Evolutionary conservation across 139 green algal genomes (phyloP), one percentile per base, ranked within the genome.

Genomic region (Coccomyxa sp.): DNA sequence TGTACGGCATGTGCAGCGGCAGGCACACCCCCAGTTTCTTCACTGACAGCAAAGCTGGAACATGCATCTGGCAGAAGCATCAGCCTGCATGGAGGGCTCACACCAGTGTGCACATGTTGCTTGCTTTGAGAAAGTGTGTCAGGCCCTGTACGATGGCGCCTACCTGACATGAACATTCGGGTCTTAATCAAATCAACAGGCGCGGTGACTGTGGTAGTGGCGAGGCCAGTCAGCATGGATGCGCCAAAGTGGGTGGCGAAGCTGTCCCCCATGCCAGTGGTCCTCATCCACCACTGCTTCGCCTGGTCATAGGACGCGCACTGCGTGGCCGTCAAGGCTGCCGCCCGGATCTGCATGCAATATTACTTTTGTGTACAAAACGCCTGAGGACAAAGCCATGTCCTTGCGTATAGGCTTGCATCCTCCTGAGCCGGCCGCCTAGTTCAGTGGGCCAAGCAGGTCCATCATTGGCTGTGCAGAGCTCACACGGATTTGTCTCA

Each of bases 101-200:
- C 94, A 95, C 91, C n/a, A 97, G 76, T 16, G 94, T 94, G 16
- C 93, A 86, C 8, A 96, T 73, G 84, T 91, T 91, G 76, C 81
- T 90, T 44, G 86, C 16, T 16, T 58, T 33, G 6, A 64, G 24
- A 12, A 6, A 71, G 7, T 16, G 4, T 2, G 27, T 73, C 83
- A 79, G 70, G 44, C 44, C 12, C 44, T 29, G 44, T 58, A 58
- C 44, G 14, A 58, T 29, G 16, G 44, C 44, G 14, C 44, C 14
- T 16, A 58, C 44, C 82, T 82, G 0, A n/a, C n/a, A 88, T 74
- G 73, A 91, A 94, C 86, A 95, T 91, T 64, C 85, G 81, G 55
- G 91, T 96, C 80, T 96, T 97, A n/a, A 97, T 77, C 34, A 97
- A 90, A 76, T 98, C 95, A 0, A 94, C 88, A 10, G 95, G 94